A percentile compares a stretch with the other conserved stretches of the same genome.
Conservation (phyloP, 2,329 filamentous ascomycete species). For the Cercospora canescens region DNA sequence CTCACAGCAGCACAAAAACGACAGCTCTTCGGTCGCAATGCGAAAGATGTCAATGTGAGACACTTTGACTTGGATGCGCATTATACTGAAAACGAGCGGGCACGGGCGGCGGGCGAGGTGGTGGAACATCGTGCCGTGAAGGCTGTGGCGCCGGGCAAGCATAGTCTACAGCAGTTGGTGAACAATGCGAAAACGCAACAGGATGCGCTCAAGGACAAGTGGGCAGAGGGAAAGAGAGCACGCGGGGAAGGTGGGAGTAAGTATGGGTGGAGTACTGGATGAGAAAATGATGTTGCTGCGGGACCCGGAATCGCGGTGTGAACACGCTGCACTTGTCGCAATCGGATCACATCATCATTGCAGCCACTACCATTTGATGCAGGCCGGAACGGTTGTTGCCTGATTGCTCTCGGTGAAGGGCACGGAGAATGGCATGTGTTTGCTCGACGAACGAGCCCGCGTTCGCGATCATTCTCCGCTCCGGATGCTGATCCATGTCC, state of each 20-base stretch:
- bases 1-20: slow-evolving; percentile 74
- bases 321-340: no score
- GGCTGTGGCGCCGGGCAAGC: slow-evolving; percentile 81
- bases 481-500: no score
- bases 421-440: no score
- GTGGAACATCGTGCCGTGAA: slow-evolving; percentile 78
- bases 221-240: slow-evolving; percentile 76
- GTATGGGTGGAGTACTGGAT: slow-evolving; percentile 26
- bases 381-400: no score
- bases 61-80: slow-evolving; percentile 89
- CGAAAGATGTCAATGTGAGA: slow-evolving; percentile 58
- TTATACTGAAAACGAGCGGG: slow-evolving; percentile 79
- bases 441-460: no score
- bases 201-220: slow-evolving; percentile 88
- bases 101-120: slow-evolving; percentile 69
- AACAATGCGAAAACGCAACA: slow-evolving; percentile 78
- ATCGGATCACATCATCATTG: no score
- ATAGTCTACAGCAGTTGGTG: slow-evolving; percentile 84
- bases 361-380: no score
- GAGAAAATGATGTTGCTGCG: neutral
- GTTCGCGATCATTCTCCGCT: no score
- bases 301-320: no score
- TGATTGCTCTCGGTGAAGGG: no score
- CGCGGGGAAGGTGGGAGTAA: slow-evolving; percentile 60
- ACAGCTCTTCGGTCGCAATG: slow-evolving; percentile 76